phyloP scores from a whole-genome alignment of 140 eudicot genomes.

The Erigeron philadelphicus region DNA sequence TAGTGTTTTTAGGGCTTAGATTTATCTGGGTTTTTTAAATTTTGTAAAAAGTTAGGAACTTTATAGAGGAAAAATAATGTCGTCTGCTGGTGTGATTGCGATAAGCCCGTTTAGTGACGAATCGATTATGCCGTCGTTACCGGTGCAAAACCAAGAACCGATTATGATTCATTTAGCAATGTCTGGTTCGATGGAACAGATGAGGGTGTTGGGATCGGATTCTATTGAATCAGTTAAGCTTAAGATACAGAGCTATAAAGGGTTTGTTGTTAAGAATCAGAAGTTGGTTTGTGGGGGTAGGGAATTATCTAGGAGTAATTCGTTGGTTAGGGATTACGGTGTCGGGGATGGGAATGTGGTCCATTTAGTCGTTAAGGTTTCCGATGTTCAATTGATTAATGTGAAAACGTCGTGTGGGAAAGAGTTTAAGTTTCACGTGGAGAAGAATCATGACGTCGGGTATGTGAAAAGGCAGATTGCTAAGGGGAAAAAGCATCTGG shows the following conservation, averaged over 20 bases:
- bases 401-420: slow-evolving; percentile 76
- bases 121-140: slow-evolving; percentile 29
- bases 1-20: slow-evolving; percentile 3
- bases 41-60: slow-evolving; percentile 8
- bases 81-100: slow-evolving; percentile 72
- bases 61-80: slow-evolving; percentile 42
- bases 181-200: slow-evolving; percentile 59
- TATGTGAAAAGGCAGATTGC: slow-evolving; percentile 70
- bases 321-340: slow-evolving; percentile 65
- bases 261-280: slow-evolving; percentile 61
- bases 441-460: slow-evolving; percentile 66
- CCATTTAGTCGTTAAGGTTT: slow-evolving; percentile 60
- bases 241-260: slow-evolving; percentile 59
- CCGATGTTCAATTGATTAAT: slow-evolving; percentile 59
- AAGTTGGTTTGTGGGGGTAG: slow-evolving; percentile 83
- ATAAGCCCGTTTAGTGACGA: slow-evolving; percentile 50
- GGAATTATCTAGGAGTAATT: slow-evolving; percentile 70
- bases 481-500: slow-evolving; percentile 42
- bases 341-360: slow-evolving; percentile 68
- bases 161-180: slow-evolving; percentile 51
- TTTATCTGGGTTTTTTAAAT: slow-evolving; percentile 5
- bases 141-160: slow-evolving; percentile 34
- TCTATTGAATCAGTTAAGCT: slow-evolving; percentile 78
- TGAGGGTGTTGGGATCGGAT: slow-evolving; percentile 69
- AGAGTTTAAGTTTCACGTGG: slow-evolving; percentile 63